Percentiles rank a stretch among this genome's conserved stretches.
Conservation (phyloP, 2,329 filamentous ascomycete genomes). For the Rosellinia necatrix region DNA sequence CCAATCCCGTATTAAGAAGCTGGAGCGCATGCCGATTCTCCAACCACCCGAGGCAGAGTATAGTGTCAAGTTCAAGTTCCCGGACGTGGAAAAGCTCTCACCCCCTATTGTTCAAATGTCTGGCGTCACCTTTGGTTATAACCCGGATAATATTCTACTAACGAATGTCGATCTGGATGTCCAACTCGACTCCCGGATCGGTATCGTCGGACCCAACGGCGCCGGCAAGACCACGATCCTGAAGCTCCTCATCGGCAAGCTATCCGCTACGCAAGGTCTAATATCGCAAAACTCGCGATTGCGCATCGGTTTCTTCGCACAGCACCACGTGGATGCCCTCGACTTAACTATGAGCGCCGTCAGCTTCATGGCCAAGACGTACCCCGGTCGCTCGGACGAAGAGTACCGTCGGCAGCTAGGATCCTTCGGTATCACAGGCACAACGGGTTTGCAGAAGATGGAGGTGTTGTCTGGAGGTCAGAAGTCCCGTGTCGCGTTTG, state of each 20-base stretch:
- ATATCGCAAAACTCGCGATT: constrained; percentile 89
- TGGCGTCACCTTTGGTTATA: constrained; percentile 88
- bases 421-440: constrained; percentile 88
- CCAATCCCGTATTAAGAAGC: constrained; percentile 97
- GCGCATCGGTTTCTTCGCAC: constrained; percentile 94
- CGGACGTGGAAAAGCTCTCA: constrained; percentile 95
- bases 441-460: constrained; percentile 96
- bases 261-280: constrained; percentile 75
- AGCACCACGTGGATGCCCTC: constrained; percentile 96
- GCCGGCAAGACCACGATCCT: constrained; percentile 98
- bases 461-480: constrained; percentile 92
- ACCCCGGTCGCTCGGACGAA: constrained; percentile 90
- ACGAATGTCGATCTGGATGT: constrained; percentile 92
- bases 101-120: constrained; percentile 98
- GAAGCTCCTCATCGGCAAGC: constrained; percentile 90
- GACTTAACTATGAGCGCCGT: constrained; percentile 89
- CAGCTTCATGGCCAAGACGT: constrained; percentile 92
- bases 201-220: constrained; percentile 98
- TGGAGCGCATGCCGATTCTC: constrained; percentile 94
- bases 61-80: constrained; percentile 95
- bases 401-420: constrained; percentile 95
- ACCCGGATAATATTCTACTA: constrained; percentile 76
- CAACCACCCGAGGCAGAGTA: constrained; percentile 92
- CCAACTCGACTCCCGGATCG: constrained; percentile 95
- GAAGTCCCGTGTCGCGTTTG: constrained; percentile 97